Evolutionary conservation across 1,284 basidiomycete genomes (phyloP).

Genomic region (Flammula alnicola): DNA sequence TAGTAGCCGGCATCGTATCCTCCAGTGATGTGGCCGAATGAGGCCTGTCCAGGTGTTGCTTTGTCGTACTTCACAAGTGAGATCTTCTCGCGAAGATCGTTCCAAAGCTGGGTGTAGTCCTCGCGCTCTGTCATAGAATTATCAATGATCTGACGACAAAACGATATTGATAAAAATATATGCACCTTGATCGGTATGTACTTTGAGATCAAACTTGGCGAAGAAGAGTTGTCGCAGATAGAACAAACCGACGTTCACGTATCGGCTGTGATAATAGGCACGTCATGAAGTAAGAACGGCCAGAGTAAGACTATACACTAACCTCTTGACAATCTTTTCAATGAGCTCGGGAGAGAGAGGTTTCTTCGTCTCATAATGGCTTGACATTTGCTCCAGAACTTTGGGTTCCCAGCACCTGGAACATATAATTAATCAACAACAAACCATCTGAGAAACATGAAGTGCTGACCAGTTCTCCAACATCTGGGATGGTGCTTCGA

Average conservation of each 20-base stretch:
- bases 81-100: slow-evolving; percentile 65
- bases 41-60: slow-evolving; percentile 68
- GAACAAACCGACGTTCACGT: slow-evolving; percentile 80
- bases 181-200: slow-evolving; percentile 71
- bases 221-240: slow-evolving; percentile 85
- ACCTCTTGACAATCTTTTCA: slow-evolving; percentile 80
- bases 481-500: slow-evolving; percentile 89
- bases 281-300: neutral
- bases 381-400: slow-evolving; percentile 76
- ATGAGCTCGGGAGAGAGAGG: slow-evolving; percentile 78
- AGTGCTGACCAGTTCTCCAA: slow-evolving; percentile 79
- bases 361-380: slow-evolving; percentile 76
- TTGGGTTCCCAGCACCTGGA: slow-evolving; percentile 78
- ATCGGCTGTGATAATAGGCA: slow-evolving; percentile 52
- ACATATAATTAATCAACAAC: neutral
- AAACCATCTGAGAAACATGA: neutral
- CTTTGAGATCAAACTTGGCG: slow-evolving; percentile 77
- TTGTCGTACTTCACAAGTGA: slow-evolving; percentile 69
- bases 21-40: slow-evolving; percentile 74
- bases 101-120: slow-evolving; percentile 80
- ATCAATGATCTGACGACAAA: neutral
- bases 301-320: slow-evolving; percentile 10
- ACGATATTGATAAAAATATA: neutral
- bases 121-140: slow-evolving; percentile 46
- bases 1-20: slow-evolving; percentile 85